These are phyloP conservation scores for Hanseniaspora guilliermondii DNA, from an alignment of 805 yeast species.

Conservation along the genomic window DNA sequence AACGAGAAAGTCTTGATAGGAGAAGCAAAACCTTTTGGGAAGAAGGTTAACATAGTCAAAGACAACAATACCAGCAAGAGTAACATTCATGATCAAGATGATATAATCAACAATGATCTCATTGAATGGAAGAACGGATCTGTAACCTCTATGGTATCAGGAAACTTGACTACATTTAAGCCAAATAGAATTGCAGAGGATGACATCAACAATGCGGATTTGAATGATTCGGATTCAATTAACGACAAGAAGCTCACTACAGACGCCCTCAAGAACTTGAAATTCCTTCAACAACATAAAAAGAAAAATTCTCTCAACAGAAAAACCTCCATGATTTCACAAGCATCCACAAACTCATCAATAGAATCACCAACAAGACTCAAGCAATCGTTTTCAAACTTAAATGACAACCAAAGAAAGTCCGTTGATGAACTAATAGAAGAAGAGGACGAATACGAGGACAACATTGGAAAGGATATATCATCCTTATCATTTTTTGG, in stretches of 20 bases:
- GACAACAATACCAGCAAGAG: background rate
- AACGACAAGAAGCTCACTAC: constrained; percentile 26
- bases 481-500: constrained; percentile 22
- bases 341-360: constrained; percentile 5
- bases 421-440: constrained; percentile 1
- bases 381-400: background rate
- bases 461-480: constrained; percentile 3
- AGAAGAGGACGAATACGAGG: background rate
- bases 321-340: constrained; percentile 7
- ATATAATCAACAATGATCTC: constrained; percentile 11
- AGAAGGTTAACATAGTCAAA: background rate
- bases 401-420: constrained; percentile 3
- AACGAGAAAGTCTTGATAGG: constrained; percentile 12
- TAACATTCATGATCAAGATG: background rate
- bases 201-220: constrained; percentile 23
- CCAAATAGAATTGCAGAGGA: constrained; percentile 18
- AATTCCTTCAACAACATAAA: constrained; percentile 20
- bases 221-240: constrained; percentile 20
- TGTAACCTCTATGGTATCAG: constrained; percentile 15
- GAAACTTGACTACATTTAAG: constrained; percentile 11
- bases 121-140: constrained; percentile 15
- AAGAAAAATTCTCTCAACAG: constrained; percentile 1
- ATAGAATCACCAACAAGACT: constrained; percentile 10
- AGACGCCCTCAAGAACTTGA: constrained; percentile 30
- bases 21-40: constrained; percentile 11